Evolutionary conservation across 1,139 yeast genomes (phyloP), one percentile per base, ranked within the genome.

Genomic region (Debaryomyces subglobosus): DNA sequence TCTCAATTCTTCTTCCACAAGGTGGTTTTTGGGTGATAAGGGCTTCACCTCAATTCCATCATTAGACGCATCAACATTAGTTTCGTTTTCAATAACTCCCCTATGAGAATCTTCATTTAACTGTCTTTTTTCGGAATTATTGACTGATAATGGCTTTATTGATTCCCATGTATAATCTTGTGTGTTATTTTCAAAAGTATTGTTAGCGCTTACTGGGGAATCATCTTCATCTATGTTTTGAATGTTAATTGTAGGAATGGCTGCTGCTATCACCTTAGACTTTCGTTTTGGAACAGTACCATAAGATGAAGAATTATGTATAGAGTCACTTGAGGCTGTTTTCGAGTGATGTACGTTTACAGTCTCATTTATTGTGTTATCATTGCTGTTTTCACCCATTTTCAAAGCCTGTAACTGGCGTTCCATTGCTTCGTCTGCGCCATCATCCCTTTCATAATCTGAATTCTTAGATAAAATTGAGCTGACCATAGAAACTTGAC

Each of bases 401-500:
- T 74, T 76, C 60, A 74, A 66, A 13, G 58, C 58, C 43, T 68
- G 68, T 47, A 76, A 63, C 55, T 75, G 79, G 45, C 74, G 65
- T 53, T 74, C 71, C 47, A 76, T 63, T 50, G 74, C 79, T 48
- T 59, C 57, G 46, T 74, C 77, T 3, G 71, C 69, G 43, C 67
- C 76, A 23, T 63, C 68, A 27, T 72, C 78, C 18, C 66, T 71
- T 16, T 71, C 71, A 49, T 63, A 60, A 30, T 56, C 51, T 2
- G 69, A 61, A 30, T 64, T 74, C 52, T 72, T 74, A 12, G 78
- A 72, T 15, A 75, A 62, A 44, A 75, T 71, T 0, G 79, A 75
- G 52, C 78, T 73, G 5, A 74, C 76, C 67, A 72, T 75, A 9
- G 79, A 74, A 23, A 71, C 52, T 45, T 71, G 77, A 51, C 76